Evolutionary conservation across 2,329 filamentous ascomycete genomes (phyloP).

Genomic region (Penicillium sp.): DNA sequence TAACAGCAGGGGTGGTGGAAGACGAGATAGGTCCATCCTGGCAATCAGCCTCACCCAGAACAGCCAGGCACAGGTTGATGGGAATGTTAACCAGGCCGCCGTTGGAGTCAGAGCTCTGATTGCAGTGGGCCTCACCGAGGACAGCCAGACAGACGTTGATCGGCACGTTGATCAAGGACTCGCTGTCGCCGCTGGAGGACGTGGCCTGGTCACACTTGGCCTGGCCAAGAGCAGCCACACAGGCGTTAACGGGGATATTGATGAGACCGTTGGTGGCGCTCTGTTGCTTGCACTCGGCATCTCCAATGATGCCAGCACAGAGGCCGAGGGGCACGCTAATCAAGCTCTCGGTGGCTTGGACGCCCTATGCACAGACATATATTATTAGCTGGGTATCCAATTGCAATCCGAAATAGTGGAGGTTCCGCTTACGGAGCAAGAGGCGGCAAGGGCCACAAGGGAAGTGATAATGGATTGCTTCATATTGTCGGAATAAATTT

Average conservation of each 20-base stretch:
- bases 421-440: neutral
- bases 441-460: neutral
- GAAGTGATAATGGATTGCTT: neutral
- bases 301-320: constrained; percentile 28
- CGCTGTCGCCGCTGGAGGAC: neutral
- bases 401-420: neutral
- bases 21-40: neutral
- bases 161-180: constrained; percentile 27
- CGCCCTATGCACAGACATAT: neutral
- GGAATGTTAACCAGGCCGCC: constrained; percentile 28
- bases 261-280: constrained; percentile 19
- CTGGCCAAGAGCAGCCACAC: constrained; percentile 24
- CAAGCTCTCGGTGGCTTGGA: constrained; percentile 2
- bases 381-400: neutral
- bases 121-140: constrained; percentile 27
- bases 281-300: constrained; percentile 25
- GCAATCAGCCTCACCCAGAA: constrained; percentile 27
- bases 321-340: constrained; percentile 28
- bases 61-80: constrained; percentile 27
- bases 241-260: constrained; percentile 25
- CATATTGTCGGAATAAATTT: neutral
- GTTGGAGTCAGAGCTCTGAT: constrained; percentile 16
- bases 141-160: constrained; percentile 29
- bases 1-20: neutral
- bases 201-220: constrained; percentile 25